phyloP scores from a whole-genome alignment of 257 asterid species.

The Solanum clarkiae region DNA sequence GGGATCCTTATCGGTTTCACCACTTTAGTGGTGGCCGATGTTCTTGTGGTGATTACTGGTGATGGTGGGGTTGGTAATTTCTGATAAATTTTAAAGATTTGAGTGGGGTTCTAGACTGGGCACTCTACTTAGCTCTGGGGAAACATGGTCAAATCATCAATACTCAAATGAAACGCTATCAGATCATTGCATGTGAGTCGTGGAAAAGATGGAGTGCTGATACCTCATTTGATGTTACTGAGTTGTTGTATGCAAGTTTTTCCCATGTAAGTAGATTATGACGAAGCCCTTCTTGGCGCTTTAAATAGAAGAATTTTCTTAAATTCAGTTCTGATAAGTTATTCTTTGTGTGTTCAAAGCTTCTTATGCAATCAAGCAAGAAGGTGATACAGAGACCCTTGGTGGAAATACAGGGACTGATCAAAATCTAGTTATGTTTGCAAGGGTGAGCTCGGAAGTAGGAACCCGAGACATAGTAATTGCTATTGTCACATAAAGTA shows the following conservation, averaged over 20 bases:
- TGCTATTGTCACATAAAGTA: background rate
- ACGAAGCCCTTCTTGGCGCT: background rate
- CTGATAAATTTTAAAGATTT: background rate
- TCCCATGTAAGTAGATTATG: background rate
- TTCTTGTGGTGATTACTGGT: conserved; percentile 88
- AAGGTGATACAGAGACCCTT: background rate
- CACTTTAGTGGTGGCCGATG: conserved; percentile 64
- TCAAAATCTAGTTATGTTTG: background rate
- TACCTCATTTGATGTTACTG: background rate
- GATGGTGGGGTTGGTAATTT: background rate
- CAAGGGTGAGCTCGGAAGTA: background rate
- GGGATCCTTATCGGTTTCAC: conserved; percentile 85
- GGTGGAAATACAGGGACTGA: background rate
- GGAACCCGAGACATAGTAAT: background rate
- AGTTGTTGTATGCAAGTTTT: background rate
- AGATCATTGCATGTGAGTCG: background rate
- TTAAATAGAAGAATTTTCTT: background rate
- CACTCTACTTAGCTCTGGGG: background rate
- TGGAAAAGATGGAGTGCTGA: background rate
- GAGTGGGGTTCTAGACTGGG: background rate
- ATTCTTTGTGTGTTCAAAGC: background rate
- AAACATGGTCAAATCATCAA: background rate
- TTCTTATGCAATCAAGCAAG: background rate
- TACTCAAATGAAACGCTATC: background rate
- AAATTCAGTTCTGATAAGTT: background rate